Base-by-base conservation (phyloP, 805 yeast species). In the Hanseniaspora taiwanica region DNA sequence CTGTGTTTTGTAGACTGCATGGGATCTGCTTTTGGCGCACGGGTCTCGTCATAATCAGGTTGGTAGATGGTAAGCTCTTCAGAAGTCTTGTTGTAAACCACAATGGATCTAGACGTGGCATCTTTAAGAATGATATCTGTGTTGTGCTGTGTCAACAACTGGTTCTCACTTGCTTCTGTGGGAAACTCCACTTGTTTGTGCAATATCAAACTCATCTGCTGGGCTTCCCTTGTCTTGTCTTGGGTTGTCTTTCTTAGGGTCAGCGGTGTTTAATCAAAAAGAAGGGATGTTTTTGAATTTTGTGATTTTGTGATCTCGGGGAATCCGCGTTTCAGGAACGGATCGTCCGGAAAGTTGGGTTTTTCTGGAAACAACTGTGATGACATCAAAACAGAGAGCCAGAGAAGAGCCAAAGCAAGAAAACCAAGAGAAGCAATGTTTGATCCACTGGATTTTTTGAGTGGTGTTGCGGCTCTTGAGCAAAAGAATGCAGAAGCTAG, bases 71-170 rank as follows among this genome's bases (percentile, higher is more conserved):
- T 50, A 35, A 55, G 36, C 16, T 50, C 48, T 6, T 55, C 60
- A 3, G 48, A 42, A 3, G 47, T 31, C 13, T 55, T 55, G 36
- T 56, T 48, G 16, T 56, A 50, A 21, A 57, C 48, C 16, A 56
- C 55, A 6, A 57, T 36, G 1, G 61, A 54, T n/a, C 48, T 42
- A 4, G 60, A 54, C 17, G 36, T 38, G 8, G 60, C 54, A 37
- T 55, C 59, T 39, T 52, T 50, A 24, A 56, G 32, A 31, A 56
- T 55, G 18, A 56, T 42, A 1, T 56, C 50, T 19, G 52, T 53
- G 27, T 49, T 49, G 20, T 44, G 35, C n/a, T 42, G 27, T 12
- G 39, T 42, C 8, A 40, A 25, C n/a, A 10, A 6, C 6, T 27
- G 20, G 17, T 27, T 25, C 3, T 29, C 37, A 39, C 18, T 6